Evolutionary conservation across 1,139 yeast species (phyloP).

Genomic region (Candida sp.): DNA sequence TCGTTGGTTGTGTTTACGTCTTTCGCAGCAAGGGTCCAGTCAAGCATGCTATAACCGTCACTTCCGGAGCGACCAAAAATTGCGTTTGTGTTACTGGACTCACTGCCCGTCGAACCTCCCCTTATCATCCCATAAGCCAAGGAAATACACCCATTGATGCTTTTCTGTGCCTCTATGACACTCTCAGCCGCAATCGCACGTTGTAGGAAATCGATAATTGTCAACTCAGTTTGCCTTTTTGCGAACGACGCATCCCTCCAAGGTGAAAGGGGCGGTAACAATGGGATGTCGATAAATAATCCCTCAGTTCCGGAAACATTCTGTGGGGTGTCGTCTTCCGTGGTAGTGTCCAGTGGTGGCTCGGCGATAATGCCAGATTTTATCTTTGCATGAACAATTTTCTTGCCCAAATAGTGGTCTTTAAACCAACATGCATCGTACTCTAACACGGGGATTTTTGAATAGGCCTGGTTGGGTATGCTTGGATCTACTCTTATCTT

Average conservation of each 20-base stretch:
- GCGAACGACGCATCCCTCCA: slow-evolving; percentile 32
- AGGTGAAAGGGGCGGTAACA: slow-evolving; percentile 31
- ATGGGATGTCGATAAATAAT: slow-evolving; percentile 23
- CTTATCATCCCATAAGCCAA: slow-evolving; percentile 11
- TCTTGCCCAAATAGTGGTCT: background rate
- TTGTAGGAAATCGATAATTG: slow-evolving; percentile 24
- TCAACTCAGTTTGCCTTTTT: slow-evolving; percentile 35
- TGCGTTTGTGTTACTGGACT: too few relatives aligned
- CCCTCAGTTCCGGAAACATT: background rate
- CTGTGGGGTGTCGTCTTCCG: background rate
- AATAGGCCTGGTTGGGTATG: slow-evolving; percentile 3
- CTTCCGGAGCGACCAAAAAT: background rate
- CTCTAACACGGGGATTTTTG: slow-evolving; percentile 9
- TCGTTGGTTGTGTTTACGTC: background rate
- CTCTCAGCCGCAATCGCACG: slow-evolving; percentile 3
- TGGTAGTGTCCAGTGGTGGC: too few relatives aligned
- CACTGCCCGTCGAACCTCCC: too few relatives aligned
- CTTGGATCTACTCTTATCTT: slow-evolving; percentile 16
- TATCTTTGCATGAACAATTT: background rate
- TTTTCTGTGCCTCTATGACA: slow-evolving; percentile 5
- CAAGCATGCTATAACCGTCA: background rate
- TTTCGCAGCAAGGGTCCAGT: background rate
- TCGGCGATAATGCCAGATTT: background rate
- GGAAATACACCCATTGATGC: slow-evolving; percentile 15
- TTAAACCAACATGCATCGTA: slow-evolving; percentile 11